Evolutionary conservation across 306 rosid species (phyloP), one percentile per base, ranked within the genome.

Genomic region (Leucaena leucocephala): DNA sequence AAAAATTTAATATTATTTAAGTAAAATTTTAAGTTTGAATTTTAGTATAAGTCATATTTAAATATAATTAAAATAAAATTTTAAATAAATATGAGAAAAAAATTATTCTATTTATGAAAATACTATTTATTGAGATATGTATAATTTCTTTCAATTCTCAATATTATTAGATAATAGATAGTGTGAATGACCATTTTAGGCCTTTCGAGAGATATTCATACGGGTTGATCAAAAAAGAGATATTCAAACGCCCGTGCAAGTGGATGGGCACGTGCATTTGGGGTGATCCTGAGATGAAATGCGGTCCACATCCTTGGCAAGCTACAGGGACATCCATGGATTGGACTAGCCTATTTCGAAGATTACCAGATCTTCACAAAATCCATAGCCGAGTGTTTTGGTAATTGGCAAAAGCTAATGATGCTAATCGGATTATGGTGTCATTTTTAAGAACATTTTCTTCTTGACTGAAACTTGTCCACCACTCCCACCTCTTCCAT

Each of bases 201-300:
- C 44, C 44, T 40, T 6, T 6, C 0, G 8, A 7, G 44, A 40
- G 44, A 17, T 5, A 35, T 36, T 36, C 11, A 14, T 14, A 7
- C 3, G 15, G 1, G 27, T 27, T 27, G 27, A 27, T 27, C 0
- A 27, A 27, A 27, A 27, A 27, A 7, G 44, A 40, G 44, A 17
- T 1, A 35, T 36, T 36, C 11, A 14, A 6, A 7, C 3, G 15
- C 55, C 54, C 46, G 57, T 43, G 71, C 45, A 35, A 44, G 36
- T 3, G 39, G 54, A n/a, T 64, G 19, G 48, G 58, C 82, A 38
- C 79, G 65, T 72, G 86, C 5, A 68, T 14, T 57, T 13, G 2
- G 43, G 8, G 2, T 19, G 22, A 64, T 46, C 5, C 48, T 48
- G 13, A 17, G 73, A 61, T 34, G 39, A 27, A 42, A 57, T 76